Conservation (phyloP, 1,284 basidiomycete genomes). For the Cerioporus squamosus region DNA sequence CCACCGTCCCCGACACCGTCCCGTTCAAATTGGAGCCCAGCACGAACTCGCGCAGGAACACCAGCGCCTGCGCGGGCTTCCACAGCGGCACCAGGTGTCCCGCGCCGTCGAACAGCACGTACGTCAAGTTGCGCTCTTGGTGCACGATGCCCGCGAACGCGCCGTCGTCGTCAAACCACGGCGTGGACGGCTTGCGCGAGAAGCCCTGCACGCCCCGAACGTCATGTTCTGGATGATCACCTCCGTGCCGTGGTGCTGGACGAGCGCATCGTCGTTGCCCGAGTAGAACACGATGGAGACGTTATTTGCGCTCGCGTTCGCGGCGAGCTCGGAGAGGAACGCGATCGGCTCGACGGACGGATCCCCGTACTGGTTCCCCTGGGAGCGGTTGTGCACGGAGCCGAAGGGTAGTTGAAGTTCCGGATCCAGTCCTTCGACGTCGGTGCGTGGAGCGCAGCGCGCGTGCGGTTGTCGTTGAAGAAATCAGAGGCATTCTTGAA, state of each 20-base stretch:
- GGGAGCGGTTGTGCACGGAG: constrained; percentile 15
- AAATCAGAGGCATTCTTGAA: constrained; percentile 56
- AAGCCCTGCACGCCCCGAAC: constrained; percentile 72
- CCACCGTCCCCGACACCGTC: constrained; percentile 25
- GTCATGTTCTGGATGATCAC: constrained; percentile 46
- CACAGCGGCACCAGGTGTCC: constrained; percentile 36
- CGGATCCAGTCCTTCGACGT: constrained; percentile 58
- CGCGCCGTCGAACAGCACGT: constrained; percentile 35
- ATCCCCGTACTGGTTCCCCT: constrained; percentile 39
- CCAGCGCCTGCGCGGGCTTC: constrained; percentile 37
- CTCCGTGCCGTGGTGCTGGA: constrained; percentile 48
- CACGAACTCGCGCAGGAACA: constrained; percentile 38
- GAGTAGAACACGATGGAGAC: constrained; percentile 36
- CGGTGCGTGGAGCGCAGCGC: constrained; percentile 68
- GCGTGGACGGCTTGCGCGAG: constrained; percentile 62
- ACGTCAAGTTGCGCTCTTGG: constrained; percentile 38
- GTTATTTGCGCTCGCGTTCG: constrained; percentile 31
- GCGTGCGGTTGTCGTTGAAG: constrained; percentile 60
- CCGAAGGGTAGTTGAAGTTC: constrained; percentile 55
- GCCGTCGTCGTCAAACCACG: constrained; percentile 42
- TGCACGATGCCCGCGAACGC: constrained; percentile 37
- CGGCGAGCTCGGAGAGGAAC: constrained; percentile 36
- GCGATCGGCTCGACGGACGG: constrained; percentile 43
- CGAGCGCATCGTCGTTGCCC: constrained; percentile 36
- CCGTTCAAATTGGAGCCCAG: constrained; percentile 35